Evolutionary conservation across 208 protist species (phyloP).

Genomic region (Balamuthia mandrillaris): DNA sequence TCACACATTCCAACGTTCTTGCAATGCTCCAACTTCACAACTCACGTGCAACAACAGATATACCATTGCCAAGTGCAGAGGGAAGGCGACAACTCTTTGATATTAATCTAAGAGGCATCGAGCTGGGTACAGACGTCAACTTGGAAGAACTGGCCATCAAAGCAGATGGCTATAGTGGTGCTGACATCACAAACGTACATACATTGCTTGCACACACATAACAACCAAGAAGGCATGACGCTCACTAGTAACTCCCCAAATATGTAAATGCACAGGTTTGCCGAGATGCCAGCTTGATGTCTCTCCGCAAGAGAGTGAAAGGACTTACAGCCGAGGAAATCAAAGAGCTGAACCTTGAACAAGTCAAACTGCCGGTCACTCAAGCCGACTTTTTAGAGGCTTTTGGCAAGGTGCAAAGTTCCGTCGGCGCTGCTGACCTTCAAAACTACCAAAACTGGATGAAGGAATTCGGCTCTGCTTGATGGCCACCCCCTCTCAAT

Average conservation of each 20-base stretch:
- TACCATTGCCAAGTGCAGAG: conserved; percentile 72
- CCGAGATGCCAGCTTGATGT: conserved; percentile 80
- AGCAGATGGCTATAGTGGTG: conserved; percentile 77
- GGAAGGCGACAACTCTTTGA: conserved; percentile 51
- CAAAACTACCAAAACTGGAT: conserved; percentile 66
- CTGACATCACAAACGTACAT: conserved; percentile 73
- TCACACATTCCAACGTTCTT: too few species aligned
- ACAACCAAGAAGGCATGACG: too few species aligned
- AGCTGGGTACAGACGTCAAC: conserved; percentile 52
- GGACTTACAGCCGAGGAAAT: conserved; percentile 68
- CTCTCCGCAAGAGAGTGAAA: conserved; percentile 69
- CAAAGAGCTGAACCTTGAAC: conserved; percentile 48
- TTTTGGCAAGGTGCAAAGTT: conserved; percentile 44
- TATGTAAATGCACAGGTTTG: conserved; percentile 69
- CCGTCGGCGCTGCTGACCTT: conserved; percentile 53
- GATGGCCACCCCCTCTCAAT: too few species aligned
- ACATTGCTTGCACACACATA: neutral
- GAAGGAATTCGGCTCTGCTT: conserved; percentile 61
- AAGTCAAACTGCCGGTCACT: conserved; percentile 58
- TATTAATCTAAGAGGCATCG: conserved; percentile 55
- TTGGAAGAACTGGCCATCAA: conserved; percentile 61
- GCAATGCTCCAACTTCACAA: neutral
- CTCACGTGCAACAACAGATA: conserved; percentile 47
- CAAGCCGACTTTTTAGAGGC: conserved; percentile 56
- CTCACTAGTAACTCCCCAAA: too few species aligned